Evolutionary conservation across 306 rosid genomes (phyloP), one percentile per base, ranked within the genome.

Genomic region (Senna siamea): DNA sequence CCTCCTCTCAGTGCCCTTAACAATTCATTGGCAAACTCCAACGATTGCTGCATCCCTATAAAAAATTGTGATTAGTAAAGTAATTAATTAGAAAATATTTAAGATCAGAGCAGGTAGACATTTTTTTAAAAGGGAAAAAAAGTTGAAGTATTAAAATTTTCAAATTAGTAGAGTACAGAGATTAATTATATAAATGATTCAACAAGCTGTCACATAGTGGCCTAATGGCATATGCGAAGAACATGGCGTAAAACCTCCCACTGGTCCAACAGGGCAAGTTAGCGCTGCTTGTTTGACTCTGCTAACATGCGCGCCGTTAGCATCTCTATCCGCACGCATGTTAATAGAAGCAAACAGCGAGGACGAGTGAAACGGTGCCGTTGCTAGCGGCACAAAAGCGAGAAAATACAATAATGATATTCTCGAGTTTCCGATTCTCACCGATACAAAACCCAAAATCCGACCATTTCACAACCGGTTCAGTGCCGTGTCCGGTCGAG

Each of bases 381-480:
- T 73, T 67, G 66, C 41, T 13, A 48, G 4, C 32, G 68, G 68
- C 68, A 61, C 48, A 10, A 62, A 38, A 44, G 30, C 2, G 68
- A 37, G 50, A 35, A 38, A 34, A 32, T 7, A 28, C 1, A 2
- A 37, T 5, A 4, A 37, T 37, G 6, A 58, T 62, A 52, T 1
- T 71, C 48, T 28, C 64, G 48, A 59, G 64, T 72, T 71, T 59
- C 28, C 63, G 10, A 70, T 85, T 75, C 98, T 88, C 78, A 93
- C 98, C 97, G 64, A 90, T 76, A 62, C 98, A 93, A 55, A 81
- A 80, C 53, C 84, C 88, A 78, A 93, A 89, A 46, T 78, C 84
- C 3, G 92, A 78, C 88, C 89, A 83, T 54, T 78, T 70, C 9
- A 93, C 61, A 8, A 78, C 92, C 53, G 88, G 88, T 86, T 93